These are phyloP conservation scores for Wickerhamiella spandovensis DNA, from an alignment of 805 yeast species.

Conservation along the genomic window DNA sequence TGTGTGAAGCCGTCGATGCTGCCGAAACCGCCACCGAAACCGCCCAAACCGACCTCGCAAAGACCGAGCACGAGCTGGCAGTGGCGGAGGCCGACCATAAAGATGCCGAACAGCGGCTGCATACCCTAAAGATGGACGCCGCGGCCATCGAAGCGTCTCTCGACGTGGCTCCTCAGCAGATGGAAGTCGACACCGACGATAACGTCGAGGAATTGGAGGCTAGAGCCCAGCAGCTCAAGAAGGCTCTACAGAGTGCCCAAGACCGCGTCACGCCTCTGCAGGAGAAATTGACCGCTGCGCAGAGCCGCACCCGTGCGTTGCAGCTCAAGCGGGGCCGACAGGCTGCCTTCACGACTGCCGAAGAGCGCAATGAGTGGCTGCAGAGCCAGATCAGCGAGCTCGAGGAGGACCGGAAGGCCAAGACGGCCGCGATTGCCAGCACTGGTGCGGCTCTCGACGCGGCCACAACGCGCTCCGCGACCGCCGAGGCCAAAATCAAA, in stretches of 20 bases:
- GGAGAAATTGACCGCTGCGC: constrained; percentile 8
- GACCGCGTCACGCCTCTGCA: background rate
- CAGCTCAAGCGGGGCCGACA: constrained; percentile 51
- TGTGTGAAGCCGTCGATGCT: constrained; percentile 3
- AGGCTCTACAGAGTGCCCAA: background rate
- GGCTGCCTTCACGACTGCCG: constrained; percentile 39
- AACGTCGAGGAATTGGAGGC: background rate
- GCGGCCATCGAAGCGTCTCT: background rate
- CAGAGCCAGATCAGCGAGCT: constrained; percentile 19
- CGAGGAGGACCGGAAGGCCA: constrained; percentile 19
- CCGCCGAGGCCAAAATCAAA: background rate
- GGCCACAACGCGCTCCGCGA: background rate
- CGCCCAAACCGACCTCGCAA: constrained; percentile 7
- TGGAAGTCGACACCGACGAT: background rate
- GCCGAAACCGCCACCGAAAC: constrained; percentile 7
- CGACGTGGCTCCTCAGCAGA: background rate
- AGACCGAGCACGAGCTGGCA: constrained; percentile 8
- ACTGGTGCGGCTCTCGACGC: background rate
- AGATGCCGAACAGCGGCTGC: background rate
- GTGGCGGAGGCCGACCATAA: background rate
- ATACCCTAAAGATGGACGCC: background rate
- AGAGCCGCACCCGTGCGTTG: constrained; percentile 24
- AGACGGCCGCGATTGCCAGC: constrained; percentile 10
- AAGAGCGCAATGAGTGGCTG: constrained; percentile 60
- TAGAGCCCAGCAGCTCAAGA: background rate